Base-by-base conservation (phyloP, 2,329 filamentous ascomycete genomes). In the Camillea tinctor region DNA sequence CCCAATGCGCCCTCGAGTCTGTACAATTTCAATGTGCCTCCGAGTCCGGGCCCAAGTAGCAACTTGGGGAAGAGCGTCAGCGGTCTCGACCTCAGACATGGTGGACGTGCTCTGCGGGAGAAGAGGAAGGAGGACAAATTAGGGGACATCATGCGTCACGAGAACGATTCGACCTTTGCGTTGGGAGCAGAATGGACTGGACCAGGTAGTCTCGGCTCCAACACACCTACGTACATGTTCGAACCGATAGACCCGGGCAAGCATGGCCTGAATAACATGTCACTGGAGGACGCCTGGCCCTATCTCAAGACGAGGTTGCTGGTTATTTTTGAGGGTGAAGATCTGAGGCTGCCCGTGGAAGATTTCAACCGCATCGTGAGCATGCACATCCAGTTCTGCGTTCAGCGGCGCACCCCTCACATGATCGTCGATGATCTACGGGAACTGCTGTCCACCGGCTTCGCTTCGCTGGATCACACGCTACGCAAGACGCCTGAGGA, bases 51-150 rank as follows among this genome's bases (percentile, higher is more conserved):
- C 0, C 86, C 88, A 15, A 83, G 81, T 55, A 83, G 81, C 56
- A 80, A 84, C 30, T 96, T 98, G 72, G 83, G 88, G 44, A 96
- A 95, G 76, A 90, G 89, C 2, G 90, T 95, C 71, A 94, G 90
- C 60, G 90, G 90, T 0, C 79, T 94, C 50, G 91, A 94, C 74
- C 77, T 94, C 23, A 82, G 91, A 55, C 91, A 94, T 76, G 91
- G 89, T 50, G 91, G 88, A 1, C 84, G 89, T 50, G 90, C 88
- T 6, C 75, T 93, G 52, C 84, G 90, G 44, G 92, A 97, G 71
- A 96, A 94, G 79, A 90, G 89, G 73, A 88, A 89, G 66, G 88
- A 91, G 63, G 89, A 91, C 64, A 86, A 88, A 66, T 81, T 77
- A 58, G 73, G 61, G 13, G 66, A 69, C 44, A 62, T 80, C 6